Conservation (phyloP, 306 rosid genomes). For the Lathyrus sativus region DNA sequence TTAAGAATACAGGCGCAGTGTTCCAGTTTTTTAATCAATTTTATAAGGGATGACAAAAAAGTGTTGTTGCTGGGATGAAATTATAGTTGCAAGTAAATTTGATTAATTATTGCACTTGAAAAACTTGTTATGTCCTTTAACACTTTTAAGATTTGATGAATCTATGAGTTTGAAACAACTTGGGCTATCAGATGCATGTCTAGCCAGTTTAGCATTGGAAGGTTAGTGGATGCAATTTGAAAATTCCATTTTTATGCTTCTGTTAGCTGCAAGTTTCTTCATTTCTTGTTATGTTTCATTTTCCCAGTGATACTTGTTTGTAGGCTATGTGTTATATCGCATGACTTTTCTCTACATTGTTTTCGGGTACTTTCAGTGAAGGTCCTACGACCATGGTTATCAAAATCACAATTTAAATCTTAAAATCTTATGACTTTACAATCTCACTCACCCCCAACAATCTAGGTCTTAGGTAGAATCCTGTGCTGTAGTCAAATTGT, state of each 20-base stretch:
- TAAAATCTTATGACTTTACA: too few relatives aligned
- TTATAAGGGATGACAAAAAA: not conserved
- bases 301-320: not conserved
- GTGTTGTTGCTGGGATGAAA: not conserved
- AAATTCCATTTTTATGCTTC: conserved; percentile 20
- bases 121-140: conserved; percentile 38
- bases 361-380: conserved; percentile 1
- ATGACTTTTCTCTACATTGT: not conserved
- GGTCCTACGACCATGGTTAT: conserved; percentile 2
- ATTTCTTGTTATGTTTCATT: conserved; percentile 11
- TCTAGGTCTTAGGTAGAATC: too few relatives aligned
- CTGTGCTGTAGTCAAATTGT: too few relatives aligned
- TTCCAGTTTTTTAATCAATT: conserved; percentile 8
- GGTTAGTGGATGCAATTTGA: conserved; percentile 52
- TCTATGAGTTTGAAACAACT: conserved; percentile 69
- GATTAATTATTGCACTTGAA: conserved; percentile 1
- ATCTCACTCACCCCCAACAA: too few relatives aligned
- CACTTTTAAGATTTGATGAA: conserved; percentile 62
- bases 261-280: conserved; percentile 18
- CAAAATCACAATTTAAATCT: too few relatives aligned
- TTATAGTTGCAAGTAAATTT: conserved; percentile 2
- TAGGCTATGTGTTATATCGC: conserved; percentile 9
- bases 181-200: conserved; percentile 82
- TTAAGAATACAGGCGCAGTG: not conserved
- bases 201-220: conserved; percentile 78